These are phyloP conservation scores for Tylopilus sp. DNA, from an alignment of 768 basidiomycete genomes.

Conservation along the genomic window DNA sequence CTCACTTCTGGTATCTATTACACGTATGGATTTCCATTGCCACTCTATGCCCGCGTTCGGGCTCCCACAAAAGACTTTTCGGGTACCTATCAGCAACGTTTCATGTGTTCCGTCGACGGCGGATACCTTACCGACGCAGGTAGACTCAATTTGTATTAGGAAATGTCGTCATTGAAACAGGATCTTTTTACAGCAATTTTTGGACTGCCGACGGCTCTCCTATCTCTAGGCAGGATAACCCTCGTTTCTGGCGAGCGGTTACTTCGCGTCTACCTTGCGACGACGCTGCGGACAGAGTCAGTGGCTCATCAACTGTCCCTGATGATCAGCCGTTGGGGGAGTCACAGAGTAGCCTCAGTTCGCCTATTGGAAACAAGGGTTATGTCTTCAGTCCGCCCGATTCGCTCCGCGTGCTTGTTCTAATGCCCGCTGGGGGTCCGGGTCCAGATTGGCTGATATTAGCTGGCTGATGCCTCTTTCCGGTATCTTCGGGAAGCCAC, in stretches of 20 bases:
- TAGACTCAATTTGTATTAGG: background rate
- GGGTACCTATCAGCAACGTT: constrained; percentile 8
- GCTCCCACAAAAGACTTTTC: constrained; percentile 9
- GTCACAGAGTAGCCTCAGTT: background rate
- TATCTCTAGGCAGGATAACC: background rate
- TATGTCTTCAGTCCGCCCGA: constrained; percentile 5
- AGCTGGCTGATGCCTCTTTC: constrained; percentile 18
- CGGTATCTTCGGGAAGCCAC: constrained; percentile 25
- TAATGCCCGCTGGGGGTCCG: constrained; percentile 10
- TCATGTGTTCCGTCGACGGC: constrained; percentile 23
- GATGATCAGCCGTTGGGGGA: background rate
- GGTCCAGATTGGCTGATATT: constrained; percentile 4
- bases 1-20: constrained; percentile 5
- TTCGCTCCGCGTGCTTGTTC: constrained; percentile 6
- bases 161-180: constrained; percentile 2
- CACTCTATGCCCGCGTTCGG: constrained; percentile 19
- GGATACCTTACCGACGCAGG: constrained; percentile 23
- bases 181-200: background rate
- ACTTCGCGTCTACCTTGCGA: background rate
- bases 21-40: constrained; percentile 8
- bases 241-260: background rate
- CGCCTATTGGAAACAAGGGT: constrained; percentile 5
- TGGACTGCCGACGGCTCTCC: background rate
- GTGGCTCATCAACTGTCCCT: background rate
- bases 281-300: background rate